Evolutionary conservation across 768 basidiomycete species (phyloP).

Genomic region (Lanmaoa pseudosensibilis): DNA sequence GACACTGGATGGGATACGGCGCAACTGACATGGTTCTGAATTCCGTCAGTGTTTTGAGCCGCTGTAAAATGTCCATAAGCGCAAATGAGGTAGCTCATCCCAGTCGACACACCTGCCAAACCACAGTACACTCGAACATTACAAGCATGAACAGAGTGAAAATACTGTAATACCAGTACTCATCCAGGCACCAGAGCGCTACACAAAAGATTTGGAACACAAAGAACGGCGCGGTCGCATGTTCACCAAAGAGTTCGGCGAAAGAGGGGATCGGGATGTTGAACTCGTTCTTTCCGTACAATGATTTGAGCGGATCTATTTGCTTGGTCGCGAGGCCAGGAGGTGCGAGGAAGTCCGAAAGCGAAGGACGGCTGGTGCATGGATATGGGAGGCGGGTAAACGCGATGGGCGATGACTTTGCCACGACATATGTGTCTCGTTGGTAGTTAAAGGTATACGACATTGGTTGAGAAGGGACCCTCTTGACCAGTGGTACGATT

Average conservation of each 20-base stretch:
- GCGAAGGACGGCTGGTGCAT: constrained; percentile 64
- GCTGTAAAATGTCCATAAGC: constrained; percentile 44
- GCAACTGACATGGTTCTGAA: constrained; percentile 96
- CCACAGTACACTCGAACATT: constrained; percentile 98
- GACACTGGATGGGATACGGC: constrained; percentile 83
- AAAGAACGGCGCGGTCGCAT: constrained; percentile 98
- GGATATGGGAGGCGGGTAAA: constrained; percentile 91
- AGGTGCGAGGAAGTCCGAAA: constrained; percentile 63
- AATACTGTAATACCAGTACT: constrained; percentile 98
- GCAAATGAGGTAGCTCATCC: neutral
- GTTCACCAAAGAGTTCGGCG: constrained; percentile 86
- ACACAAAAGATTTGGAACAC: constrained; percentile 99
- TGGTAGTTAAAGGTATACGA: constrained; percentile 93
- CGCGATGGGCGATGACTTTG: constrained; percentile 50
- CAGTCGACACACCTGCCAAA: constrained; percentile 79
- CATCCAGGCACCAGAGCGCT: constrained; percentile 94
- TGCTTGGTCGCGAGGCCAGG: constrained; percentile 52
- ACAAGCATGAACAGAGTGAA: constrained; percentile 99
- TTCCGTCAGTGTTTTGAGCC: constrained; percentile 89
- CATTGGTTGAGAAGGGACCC: constrained; percentile 50
- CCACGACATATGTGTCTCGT: constrained; percentile 84
- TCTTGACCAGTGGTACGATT: constrained; percentile 76
- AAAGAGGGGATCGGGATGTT: constrained; percentile 97
- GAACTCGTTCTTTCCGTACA: constrained; percentile 94
- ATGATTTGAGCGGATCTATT: constrained; percentile 50